A percentile compares a stretch with the other conserved stretches of the same genome.
Evolutionary conservation across 306 rosid genomes (phyloP).

Genomic region (Purshia tridentata): DNA sequence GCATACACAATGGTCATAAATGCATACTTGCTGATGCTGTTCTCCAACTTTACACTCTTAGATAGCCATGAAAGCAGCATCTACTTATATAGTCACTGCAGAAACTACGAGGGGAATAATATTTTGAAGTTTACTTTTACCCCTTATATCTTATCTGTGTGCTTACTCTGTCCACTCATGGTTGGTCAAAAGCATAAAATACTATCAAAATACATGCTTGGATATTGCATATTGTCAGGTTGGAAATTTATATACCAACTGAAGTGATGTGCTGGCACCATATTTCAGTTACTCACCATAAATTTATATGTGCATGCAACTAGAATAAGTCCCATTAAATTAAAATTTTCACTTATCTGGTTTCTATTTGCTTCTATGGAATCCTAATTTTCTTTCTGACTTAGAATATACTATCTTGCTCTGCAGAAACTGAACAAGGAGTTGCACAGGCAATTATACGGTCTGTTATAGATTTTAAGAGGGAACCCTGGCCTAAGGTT

Average conservation of each 20-base stretch:
- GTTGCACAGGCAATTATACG: slow-evolving; percentile 96
- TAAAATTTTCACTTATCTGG: neutral
- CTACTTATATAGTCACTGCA: neutral
- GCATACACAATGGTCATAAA: neutral
- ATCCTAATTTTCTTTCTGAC: neutral
- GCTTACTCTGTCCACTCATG: neutral
- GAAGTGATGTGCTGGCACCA: neutral
- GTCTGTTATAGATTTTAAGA: slow-evolving; percentile 79
- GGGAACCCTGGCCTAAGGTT: slow-evolving; percentile 98
- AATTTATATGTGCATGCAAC: neutral
- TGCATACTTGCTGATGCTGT: neutral
- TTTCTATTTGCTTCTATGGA: neutral
- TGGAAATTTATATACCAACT: neutral
- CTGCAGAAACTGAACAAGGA: slow-evolving; percentile 98
- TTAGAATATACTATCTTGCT: slow-evolving; percentile 11
- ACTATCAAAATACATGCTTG: neutral
- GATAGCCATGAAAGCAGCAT: neutral
- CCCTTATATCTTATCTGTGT: neutral
- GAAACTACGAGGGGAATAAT: neutral
- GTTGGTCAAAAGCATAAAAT: neutral
- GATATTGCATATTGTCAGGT: neutral
- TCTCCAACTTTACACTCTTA: neutral
- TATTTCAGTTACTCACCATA: neutral
- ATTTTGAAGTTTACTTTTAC: neutral
- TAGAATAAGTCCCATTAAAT: neutral